Evolutionary conservation across 2,329 filamentous ascomycete genomes (phyloP).

Genomic region (Fusarium sublunatum): DNA sequence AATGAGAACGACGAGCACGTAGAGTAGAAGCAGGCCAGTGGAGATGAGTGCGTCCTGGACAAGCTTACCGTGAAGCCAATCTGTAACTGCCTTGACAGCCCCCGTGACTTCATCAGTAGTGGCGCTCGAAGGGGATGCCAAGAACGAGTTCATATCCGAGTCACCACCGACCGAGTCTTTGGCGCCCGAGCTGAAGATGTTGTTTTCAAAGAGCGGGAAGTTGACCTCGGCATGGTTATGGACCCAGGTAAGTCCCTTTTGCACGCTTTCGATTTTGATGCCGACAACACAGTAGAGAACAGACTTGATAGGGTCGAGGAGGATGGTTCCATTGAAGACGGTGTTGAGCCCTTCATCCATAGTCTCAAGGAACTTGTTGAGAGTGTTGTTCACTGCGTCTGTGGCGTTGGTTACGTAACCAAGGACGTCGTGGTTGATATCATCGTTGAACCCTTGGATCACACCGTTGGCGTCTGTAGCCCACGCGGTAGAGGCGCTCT

Average conservation of each 20-base stretch:
- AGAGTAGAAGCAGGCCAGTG: conserved; percentile 77
- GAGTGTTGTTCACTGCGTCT: conserved; percentile 82
- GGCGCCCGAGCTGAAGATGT: conserved; percentile 87
- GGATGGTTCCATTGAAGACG: conserved; percentile 84
- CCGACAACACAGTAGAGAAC: conserved; percentile 89
- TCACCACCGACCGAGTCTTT: conserved; percentile 68
- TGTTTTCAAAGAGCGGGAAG: conserved; percentile 80
- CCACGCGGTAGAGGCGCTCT: conserved; percentile 81
- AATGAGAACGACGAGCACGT: conserved; percentile 79
- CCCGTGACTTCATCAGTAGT: conserved; percentile 85
- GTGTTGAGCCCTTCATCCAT: conserved; percentile 79
- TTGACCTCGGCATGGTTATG: conserved; percentile 85
- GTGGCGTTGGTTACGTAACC: conserved; percentile 90
- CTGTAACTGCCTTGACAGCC: conserved; percentile 76
- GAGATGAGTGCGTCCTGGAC: conserved; percentile 84
- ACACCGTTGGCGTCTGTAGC: conserved; percentile 79
- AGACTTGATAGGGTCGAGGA: conserved; percentile 80
- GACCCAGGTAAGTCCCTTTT: conserved; percentile 94
- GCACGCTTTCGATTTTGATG: conserved; percentile 84
- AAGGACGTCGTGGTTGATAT: conserved; percentile 87
- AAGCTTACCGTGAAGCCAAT: conserved; percentile 74
- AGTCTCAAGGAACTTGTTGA: conserved; percentile 82
- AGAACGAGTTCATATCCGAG: conserved; percentile 73
- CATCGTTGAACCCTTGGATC: conserved; percentile 75
- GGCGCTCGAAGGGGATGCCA: conserved; percentile 78